Evolutionary conservation across 371 early-diverging fungal species (phyloP).

Genomic region (Haplosporangium sp.): DNA sequence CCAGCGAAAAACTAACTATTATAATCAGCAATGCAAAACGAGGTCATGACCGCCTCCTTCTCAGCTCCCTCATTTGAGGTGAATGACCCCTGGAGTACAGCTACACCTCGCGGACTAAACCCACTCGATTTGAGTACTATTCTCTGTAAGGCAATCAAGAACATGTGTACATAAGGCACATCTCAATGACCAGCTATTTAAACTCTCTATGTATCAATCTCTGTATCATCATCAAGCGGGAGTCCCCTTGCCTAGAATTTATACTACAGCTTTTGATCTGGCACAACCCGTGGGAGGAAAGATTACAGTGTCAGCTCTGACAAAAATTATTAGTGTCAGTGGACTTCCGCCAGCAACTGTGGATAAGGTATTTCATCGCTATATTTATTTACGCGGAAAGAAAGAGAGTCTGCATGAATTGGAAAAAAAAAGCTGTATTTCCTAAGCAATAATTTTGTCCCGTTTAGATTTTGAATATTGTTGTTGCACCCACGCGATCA

Average conservation of each 20-base stretch:
- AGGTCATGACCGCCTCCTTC: conserved; percentile 55
- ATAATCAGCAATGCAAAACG: conserved; percentile 5
- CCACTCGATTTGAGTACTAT: conserved; percentile 42
- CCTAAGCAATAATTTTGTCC: background rate
- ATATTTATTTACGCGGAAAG: background rate
- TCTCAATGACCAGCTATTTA: background rate
- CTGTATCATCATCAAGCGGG: conserved; percentile 58
- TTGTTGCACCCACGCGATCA: conserved; percentile 64
- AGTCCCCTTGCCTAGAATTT: conserved; percentile 66
- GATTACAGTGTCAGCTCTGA: conserved; percentile 64
- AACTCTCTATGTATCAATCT: background rate
- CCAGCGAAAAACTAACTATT: background rate
- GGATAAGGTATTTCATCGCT: conserved; percentile 61
- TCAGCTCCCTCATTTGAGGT: conserved; percentile 44
- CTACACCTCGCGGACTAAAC: conserved; percentile 31
- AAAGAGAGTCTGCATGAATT: background rate
- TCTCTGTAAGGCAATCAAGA: conserved; percentile 29
- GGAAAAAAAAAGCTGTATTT: too few species aligned
- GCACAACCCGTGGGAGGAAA: conserved; percentile 65
- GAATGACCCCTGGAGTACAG: conserved; percentile 54
- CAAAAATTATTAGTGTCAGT: conserved; percentile 62
- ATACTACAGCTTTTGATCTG: conserved; percentile 66
- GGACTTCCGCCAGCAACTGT: conserved; percentile 62
- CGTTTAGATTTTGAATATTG: conserved; percentile 56
- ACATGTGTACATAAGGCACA: background rate